Percentiles rank a stretch among this genome's conserved stretches.
phyloP scores from a whole-genome alignment of 2,329 filamentous ascomycete genomes.

The Diplodia corticola region DNA sequence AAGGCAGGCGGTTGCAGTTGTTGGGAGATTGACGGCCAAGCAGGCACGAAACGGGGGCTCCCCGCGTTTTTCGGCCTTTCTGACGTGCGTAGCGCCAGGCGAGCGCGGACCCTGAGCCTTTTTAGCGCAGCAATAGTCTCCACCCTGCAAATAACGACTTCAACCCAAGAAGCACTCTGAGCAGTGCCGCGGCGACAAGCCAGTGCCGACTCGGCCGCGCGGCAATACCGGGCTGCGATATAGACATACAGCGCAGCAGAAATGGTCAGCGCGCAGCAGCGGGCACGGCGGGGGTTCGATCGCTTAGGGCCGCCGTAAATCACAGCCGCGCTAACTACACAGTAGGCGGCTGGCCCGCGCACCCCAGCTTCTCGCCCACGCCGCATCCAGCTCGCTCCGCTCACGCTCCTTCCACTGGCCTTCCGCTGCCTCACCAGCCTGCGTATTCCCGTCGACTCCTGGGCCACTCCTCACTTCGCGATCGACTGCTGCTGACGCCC shows the following conservation, averaged over 20 bases:
- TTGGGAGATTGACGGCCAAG: neutral
- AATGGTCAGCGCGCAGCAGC: neutral
- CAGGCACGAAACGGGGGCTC: neutral
- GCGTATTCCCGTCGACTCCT: neutral
- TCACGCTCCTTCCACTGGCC: neutral
- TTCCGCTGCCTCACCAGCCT: neutral
- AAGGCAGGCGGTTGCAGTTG: neutral
- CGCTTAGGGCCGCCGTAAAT: neutral
- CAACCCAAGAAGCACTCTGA: neutral
- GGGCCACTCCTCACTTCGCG: neutral
- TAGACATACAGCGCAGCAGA: neutral
- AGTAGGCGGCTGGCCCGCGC: neutral
- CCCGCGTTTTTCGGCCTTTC: neutral
- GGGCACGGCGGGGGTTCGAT: neutral
- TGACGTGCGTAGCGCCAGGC: neutral
- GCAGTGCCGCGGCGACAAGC: neutral
- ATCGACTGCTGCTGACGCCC: neutral
- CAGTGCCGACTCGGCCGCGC: neutral
- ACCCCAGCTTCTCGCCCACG: neutral
- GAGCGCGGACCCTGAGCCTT: neutral
- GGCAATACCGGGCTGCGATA: neutral
- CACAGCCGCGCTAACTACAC: neutral
- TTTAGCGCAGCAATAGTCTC: neutral
- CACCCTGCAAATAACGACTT: neutral
- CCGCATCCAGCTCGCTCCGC: neutral